A percentile compares a stretch with the other conserved stretches of the same genome.
Conservation (phyloP, 306 rosid genomes). For the Rosa rugosa region DNA sequence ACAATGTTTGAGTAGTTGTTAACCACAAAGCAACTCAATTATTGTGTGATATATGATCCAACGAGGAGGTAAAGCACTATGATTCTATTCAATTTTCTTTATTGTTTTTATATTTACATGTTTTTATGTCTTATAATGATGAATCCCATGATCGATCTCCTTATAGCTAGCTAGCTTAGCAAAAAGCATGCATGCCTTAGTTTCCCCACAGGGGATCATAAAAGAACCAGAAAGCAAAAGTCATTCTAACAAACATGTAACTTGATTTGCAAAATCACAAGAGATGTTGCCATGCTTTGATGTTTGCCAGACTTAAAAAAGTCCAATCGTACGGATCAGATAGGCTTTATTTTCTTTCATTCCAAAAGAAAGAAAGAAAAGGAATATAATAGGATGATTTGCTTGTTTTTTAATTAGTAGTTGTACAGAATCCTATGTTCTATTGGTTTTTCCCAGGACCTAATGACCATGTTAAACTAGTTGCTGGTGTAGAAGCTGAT, state of each 20-base stretch:
- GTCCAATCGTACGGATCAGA: background rate
- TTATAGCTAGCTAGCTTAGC: background rate
- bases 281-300: slow-evolving; percentile 3
- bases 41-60: background rate
- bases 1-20: background rate
- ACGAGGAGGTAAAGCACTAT: no score
- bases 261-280: background rate
- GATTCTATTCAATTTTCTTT: no score
- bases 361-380: background rate
- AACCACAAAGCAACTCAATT: background rate
- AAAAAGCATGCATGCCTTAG: slow-evolving; percentile 4
- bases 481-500: background rate
- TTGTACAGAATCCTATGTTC: background rate
- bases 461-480: background rate
- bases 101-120: background rate
- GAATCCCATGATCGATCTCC: background rate
- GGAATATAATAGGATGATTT: background rate
- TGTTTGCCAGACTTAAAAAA: background rate
- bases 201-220: background rate
- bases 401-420: background rate
- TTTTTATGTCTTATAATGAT: background rate
- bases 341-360: background rate
- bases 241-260: background rate
- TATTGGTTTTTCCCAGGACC: background rate
- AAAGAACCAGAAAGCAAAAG: background rate